phyloP scores from a whole-genome alignment of 495 filamentous ascomycete species.

The Neurospora sp. region DNA sequence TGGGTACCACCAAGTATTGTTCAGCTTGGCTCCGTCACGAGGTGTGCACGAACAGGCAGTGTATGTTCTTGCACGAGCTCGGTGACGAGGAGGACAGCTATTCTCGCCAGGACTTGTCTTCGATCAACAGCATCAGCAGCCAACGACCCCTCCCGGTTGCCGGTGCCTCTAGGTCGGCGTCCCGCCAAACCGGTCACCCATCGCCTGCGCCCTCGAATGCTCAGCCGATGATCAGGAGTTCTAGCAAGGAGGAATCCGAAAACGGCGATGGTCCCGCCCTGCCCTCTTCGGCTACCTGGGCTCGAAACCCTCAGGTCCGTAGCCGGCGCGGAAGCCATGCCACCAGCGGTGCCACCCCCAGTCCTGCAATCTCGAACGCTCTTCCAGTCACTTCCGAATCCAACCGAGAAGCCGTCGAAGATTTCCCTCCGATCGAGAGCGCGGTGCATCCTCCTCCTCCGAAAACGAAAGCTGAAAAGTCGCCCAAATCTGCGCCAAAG shows the following conservation, averaged over 20 bases:
- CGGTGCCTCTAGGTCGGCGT: conserved; percentile 37
- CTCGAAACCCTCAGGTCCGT: conserved; percentile 61
- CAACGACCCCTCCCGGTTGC: conserved; percentile 52
- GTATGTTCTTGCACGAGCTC: conserved; percentile 95
- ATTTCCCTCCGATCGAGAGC: conserved; percentile 12
- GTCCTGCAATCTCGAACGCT: conserved; percentile 60
- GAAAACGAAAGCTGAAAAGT: background rate
- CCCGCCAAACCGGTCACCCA: conserved; percentile 41
- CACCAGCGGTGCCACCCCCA: conserved; percentile 68
- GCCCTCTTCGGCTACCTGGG: conserved; percentile 90
- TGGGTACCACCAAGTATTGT: conserved; percentile 98
- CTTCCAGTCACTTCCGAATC: conserved; percentile 43
- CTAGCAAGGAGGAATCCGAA: conserved; percentile 64
- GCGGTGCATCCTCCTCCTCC: background rate
- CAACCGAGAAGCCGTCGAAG: conserved; percentile 23
- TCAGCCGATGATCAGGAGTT: conserved; percentile 62
- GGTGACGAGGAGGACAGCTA: conserved; percentile 97
- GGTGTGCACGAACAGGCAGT: conserved; percentile 83
- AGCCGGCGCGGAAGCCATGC: conserved; percentile 66
- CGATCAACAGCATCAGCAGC: conserved; percentile 79
- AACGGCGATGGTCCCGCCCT: conserved; percentile 74
- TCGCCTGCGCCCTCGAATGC: conserved; percentile 46
- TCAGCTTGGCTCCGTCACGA: conserved; percentile 93
- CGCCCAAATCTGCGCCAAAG: background rate
- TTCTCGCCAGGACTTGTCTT: conserved; percentile 87